phyloP scores from a whole-genome alignment of 164 flowering plant genomes.

The Magnolia sinica region DNA sequence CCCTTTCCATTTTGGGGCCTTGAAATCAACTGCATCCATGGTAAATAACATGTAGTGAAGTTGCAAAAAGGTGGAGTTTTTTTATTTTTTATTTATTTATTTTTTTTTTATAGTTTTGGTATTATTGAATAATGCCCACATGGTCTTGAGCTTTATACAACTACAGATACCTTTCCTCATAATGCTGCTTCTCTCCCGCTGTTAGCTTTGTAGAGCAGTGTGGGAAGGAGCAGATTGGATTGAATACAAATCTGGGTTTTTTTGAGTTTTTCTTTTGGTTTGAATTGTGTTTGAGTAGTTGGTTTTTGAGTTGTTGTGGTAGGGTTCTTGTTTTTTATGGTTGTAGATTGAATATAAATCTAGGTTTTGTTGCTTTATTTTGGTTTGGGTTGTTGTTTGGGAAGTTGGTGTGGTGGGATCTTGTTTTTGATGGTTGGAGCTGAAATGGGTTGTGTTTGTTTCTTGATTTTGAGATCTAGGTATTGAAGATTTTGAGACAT shows the following conservation, averaged over 20 bases:
- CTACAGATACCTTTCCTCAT: constrained; percentile 55
- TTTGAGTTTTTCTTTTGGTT: too few relatives aligned
- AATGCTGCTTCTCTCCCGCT: constrained; percentile 29
- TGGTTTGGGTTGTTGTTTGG: constrained; percentile 12
- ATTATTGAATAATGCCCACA: constrained; percentile 30
- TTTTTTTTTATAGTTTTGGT: constrained; percentile 27
- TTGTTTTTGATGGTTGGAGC: constrained; percentile 2
- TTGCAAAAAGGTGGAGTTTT: not conserved
- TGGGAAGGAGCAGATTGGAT: not conserved
- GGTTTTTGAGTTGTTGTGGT: too few relatives aligned
- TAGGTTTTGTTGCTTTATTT: constrained; percentile 19
- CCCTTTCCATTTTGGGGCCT: too few relatives aligned
- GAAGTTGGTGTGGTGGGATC: constrained; percentile 19
- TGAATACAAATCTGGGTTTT: not conserved
- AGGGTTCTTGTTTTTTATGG: constrained; percentile 15
- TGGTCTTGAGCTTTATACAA: constrained; percentile 47
- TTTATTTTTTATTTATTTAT: too few relatives aligned
- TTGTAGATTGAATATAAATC: too few relatives aligned
- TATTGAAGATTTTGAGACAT: constrained; percentile 14
- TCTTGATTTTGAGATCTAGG: constrained; percentile 32
- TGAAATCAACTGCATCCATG: too few relatives aligned
- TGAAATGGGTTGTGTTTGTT: constrained; percentile 24
- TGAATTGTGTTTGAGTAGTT: too few relatives aligned
- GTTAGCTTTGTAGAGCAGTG: too few relatives aligned
- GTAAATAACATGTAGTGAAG: too few relatives aligned